Evolutionary conservation across 2,329 filamentous ascomycete genomes (phyloP).

Genomic region (Sarocladium strictum): DNA sequence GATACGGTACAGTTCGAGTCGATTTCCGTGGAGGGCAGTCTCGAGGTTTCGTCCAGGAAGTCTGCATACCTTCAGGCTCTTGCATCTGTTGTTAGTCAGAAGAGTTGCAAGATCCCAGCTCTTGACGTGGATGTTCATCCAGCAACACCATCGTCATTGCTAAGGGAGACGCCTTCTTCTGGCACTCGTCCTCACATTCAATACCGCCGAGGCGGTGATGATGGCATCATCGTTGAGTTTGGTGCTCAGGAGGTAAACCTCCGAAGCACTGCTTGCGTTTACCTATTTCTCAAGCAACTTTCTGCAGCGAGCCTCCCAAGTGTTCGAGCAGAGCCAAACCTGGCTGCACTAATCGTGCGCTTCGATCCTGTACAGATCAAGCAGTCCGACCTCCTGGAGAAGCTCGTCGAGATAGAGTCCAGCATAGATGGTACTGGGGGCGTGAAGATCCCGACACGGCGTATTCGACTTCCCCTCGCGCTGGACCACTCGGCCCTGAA

Average conservation of each 20-base stretch:
- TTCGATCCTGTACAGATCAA: constrained; percentile 13
- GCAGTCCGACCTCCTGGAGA: constrained; percentile 13
- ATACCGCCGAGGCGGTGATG: constrained; percentile 32
- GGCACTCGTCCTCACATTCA: constrained; percentile 26
- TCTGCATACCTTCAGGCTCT: constrained; percentile 6
- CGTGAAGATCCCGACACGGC: constrained; percentile 17
- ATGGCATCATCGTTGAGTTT: constrained; percentile 52
- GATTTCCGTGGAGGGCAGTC: background rate
- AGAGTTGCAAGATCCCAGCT: background rate
- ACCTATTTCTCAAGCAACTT: constrained; percentile 13
- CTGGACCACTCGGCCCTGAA: constrained; percentile 25
- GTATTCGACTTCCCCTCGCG: constrained; percentile 23
- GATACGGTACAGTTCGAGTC: constrained; percentile 26
- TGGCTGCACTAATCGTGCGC: constrained; percentile 16
- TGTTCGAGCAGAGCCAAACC: constrained; percentile 10
- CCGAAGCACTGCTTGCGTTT: constrained; percentile 34
- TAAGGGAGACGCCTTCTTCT: constrained; percentile 21
- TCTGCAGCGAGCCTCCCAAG: background rate
- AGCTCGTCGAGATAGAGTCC: constrained; percentile 14
- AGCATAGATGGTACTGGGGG: constrained; percentile 13
- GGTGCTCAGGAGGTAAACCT: constrained; percentile 50
- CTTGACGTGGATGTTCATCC: background rate
- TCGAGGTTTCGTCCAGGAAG: constrained; percentile 8
- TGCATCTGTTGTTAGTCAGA: background rate
- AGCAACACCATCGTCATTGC: constrained; percentile 12